Base-by-base conservation (phyloP, 2,329 filamentous ascomycete genomes). In the Stenocarpella maydis region DNA sequence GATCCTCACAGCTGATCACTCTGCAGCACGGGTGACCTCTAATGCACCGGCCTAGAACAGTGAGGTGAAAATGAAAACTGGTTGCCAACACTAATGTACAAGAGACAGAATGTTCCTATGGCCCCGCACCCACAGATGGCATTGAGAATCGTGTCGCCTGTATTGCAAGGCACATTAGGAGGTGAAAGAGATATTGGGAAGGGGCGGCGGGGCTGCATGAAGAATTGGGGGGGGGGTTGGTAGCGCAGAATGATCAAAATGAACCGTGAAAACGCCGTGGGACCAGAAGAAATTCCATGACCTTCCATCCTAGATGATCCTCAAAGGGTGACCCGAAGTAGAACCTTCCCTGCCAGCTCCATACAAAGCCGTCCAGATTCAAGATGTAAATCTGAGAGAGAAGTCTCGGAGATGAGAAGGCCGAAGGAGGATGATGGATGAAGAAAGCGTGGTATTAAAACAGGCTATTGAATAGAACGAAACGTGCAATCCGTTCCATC, bases 41-140 rank as follows among this genome's bases (percentile, higher is more conserved):
- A 37, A 37, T 31, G 28, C 52, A 49, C 28, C 26, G 34, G n/a
- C 34, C 24, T 21, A 31, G 19, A 63, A 49, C 58, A 63, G 26
- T 63, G 58, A 21, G 14, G 24, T 19, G 58, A 3, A 49, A 37
- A 19, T 39, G 24, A 50, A 50, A 28, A 52, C 43, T 15, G 37
- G 12, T 26, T 49, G n/a, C 43, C 53, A 54, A 54, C 58, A 19
- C 52, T 66, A 54, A 37, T 67, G 65, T 67, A 67, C 65, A 67
- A 67, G 52, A 67, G 58, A 58, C 43, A 19, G 34, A 21, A 26
- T 26, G 26, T 15, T 21, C 34, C 15, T 12, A 24, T 37, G 45
- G 14, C 28, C 28, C 58, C 58, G 39, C 26, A 17, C 26, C 26
- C 58, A 17, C 43, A 24, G 12, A 49, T 19, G 41, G 28, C 49